Base-by-base conservation (phyloP, 768 basidiomycete species). In the Artomyces pyxidatus region DNA sequence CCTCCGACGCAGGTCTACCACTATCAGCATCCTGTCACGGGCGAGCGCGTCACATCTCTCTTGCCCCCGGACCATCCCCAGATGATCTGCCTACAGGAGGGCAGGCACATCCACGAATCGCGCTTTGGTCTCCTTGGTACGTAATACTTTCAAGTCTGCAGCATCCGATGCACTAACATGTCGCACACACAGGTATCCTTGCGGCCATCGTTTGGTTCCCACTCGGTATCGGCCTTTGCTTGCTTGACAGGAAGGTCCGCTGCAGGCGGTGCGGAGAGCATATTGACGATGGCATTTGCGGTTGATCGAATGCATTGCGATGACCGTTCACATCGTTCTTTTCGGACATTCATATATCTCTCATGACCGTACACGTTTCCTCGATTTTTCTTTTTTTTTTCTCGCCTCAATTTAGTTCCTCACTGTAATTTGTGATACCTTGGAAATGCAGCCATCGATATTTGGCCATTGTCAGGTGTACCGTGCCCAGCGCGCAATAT, bases 121-220 rank as follows among this genome's bases (percentile, higher is more conserved):
- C 77, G 71, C 40, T 92, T 73, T 58, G 86, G 89, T 3, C 49
- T 88, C 3, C 71, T 90, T 7, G 88, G 86, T 81, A 60, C 57
- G 79, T 63, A 25, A 9, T 14, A 12, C 19, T 29, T 45, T 42
- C 5, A 35, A 35, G n/a, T n/a, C n/a, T 14, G 32, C 17, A 35
- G 32, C 5, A 12, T 17, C 32, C 32, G 32, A 35, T 25, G 35
- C 26, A 32, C 27, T 4, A 52, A 21, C 23, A 3, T 40, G 14
- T 1, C 16, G 19, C 46, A 42, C 32, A n/a, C n/a, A n/a, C 52
- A 88, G 88, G 88, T 47, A 65, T 91, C 27, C 66, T 92, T n/a
- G 85, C 85, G 7, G 88, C 89, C 4, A 67, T 92, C 22, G 69
- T 91, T 51, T 91, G 87, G 88, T 92, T 92, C 69, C 89, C 89